Evolutionary conservation across 176 grass and related monocot genomes (phyloP).

Genomic region (Eremochloa ophiuroides): DNA sequence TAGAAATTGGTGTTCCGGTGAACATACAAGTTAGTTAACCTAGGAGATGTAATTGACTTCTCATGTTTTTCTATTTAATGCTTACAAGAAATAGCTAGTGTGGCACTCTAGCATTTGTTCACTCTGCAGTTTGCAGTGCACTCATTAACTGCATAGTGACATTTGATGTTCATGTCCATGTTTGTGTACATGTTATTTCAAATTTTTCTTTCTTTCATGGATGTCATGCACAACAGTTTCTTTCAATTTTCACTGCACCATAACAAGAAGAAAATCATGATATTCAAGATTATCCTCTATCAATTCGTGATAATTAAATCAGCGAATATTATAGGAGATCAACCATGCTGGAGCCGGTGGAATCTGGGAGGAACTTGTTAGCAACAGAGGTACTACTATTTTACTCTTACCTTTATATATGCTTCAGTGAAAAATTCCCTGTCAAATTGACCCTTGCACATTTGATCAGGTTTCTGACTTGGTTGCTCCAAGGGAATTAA

Average conservation of each 20-base stretch:
- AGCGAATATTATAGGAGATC: slow-evolving; percentile 53
- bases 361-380: slow-evolving; percentile 80
- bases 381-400: slow-evolving; percentile 59
- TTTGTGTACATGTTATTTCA: not conserved
- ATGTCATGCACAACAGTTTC: not conserved
- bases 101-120: not conserved
- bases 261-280: not conserved
- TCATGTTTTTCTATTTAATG: not conserved
- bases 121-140: not conserved
- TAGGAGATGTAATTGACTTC: not conserved
- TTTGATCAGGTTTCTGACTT: not conserved
- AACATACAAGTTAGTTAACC: not conserved
- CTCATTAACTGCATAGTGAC: not conserved
- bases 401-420: not conserved
- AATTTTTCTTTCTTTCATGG: not conserved
- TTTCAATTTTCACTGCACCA: not conserved
- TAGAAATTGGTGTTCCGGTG: not conserved
- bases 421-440: not conserved
- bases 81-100: not conserved
- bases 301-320: not conserved
- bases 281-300: not conserved
- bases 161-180: not conserved
- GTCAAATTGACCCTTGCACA: not conserved
- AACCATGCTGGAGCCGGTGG: slow-evolving; percentile 80
- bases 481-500: not conserved